A percentile compares a stretch with the other conserved stretches of the same genome.
Evolutionary conservation across 2,329 filamentous ascomycete species (phyloP).

Genomic region (Trichoderma simmonsii): DNA sequence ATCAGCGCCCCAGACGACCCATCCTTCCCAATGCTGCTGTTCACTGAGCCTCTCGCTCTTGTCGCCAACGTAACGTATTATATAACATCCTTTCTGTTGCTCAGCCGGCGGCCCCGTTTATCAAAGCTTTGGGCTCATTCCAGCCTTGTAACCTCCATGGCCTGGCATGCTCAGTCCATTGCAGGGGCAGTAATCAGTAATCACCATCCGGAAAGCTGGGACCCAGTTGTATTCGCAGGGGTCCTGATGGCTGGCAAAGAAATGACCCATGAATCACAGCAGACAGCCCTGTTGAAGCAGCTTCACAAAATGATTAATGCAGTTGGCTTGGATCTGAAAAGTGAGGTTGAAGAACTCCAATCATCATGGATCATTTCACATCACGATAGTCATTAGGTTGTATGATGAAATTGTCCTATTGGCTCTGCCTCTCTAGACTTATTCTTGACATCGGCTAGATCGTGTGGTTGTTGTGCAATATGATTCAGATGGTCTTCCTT

Average conservation of each 20-base stretch:
- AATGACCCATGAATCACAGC: not conserved
- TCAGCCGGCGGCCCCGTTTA: not conserved
- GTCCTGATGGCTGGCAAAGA: not conserved
- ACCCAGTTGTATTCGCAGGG: not conserved
- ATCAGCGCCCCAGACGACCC: not conserved
- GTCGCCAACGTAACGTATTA: not conserved
- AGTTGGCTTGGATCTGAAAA: not conserved
- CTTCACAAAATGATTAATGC: not conserved
- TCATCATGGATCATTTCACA: not conserved
- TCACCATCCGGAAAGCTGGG: not conserved
- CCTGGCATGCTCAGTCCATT: not conserved
- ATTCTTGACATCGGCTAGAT: too few relatives aligned
- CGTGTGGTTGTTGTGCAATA: too few relatives aligned
- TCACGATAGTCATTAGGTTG: not conserved
- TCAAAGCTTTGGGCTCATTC: not conserved
- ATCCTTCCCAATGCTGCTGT: not conserved
- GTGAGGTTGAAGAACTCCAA: not conserved
- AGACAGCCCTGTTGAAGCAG: not conserved
- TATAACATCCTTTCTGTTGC: not conserved
- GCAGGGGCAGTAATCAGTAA: not conserved
- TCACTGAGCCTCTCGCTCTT: not conserved
- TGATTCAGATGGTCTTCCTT: too few relatives aligned
- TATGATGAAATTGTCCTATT: too few relatives aligned
- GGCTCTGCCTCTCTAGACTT: too few relatives aligned
- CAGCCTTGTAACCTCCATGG: not conserved